Conservation (phyloP, 2,329 filamentous ascomycete genomes). For the Xylaria arbuscula region DNA sequence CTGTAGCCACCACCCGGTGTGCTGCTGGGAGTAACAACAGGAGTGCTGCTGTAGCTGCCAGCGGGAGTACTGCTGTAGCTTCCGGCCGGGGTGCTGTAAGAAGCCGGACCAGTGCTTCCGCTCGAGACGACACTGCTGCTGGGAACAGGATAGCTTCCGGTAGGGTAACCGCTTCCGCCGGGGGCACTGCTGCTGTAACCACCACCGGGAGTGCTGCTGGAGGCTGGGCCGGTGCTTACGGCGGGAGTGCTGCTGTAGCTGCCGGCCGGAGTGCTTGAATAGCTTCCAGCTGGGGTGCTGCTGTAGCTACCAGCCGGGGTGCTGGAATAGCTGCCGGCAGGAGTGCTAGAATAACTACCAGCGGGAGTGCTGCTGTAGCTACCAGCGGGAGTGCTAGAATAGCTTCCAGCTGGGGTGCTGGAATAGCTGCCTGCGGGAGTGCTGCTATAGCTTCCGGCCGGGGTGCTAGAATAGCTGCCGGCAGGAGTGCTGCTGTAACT, state of each 20-base stretch:
- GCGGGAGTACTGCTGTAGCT: too few relatives aligned
- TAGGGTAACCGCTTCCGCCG: background rate
- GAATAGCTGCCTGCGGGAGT: background rate
- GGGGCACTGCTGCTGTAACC: constrained; percentile 7
- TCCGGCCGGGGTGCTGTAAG: background rate
- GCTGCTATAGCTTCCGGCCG: background rate
- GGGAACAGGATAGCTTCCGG: background rate
- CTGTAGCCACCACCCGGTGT: background rate
- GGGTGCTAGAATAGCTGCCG: constrained; percentile 14
- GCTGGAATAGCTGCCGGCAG: background rate
- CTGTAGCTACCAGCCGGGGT: background rate
- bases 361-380: constrained; percentile 5
- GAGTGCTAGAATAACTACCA: too few relatives aligned
- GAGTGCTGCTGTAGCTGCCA: background rate
- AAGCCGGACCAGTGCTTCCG: background rate
- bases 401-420: constrained; percentile 2
- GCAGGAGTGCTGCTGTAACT: background rate
- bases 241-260: background rate
- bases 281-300: constrained; percentile 3
- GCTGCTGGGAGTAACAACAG: constrained; percentile 1
- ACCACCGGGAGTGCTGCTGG: constrained; percentile 11
- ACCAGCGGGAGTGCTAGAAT: constrained; percentile 12
- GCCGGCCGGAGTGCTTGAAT: background rate
- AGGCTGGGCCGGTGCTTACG: constrained; percentile 9
- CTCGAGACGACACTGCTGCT: background rate